Evolutionary conservation across 129 eudicot species (phyloP).

Genomic region (Helianthus annuus): HanXRQr2.0-SUNRISE NC_035438.2:42238417-42238916

Average conservation of each 20-base stretch:
- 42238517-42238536: no score
- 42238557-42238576: constrained; percentile 41
- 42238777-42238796: constrained; percentile 81
- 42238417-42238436: no score
- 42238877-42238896: constrained; percentile 26
- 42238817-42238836: constrained; percentile 79
- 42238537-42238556: no score
- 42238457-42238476: no score
- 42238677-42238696: constrained; percentile 47
- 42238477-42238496: no score
- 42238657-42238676: constrained; percentile 28
- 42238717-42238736: constrained; percentile 19
- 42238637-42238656: constrained; percentile 39
- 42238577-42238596: constrained; percentile 41
- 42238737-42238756: constrained; percentile 20
- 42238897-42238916: neutral
- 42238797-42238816: constrained; percentile 87
- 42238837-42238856: constrained; percentile 56
- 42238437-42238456: no score
- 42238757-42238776: constrained; percentile 55
- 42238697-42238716: constrained; percentile 34
- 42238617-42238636: constrained; percentile 50
- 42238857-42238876: constrained; percentile 39
- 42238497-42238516: no score
- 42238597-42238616: constrained; percentile 47